Percentiles rank a stretch among this genome's conserved stretches.
Evolutionary conservation across 495 filamentous ascomycete genomes (phyloP).

Genomic region (Mytilinidion resinicola): DNA sequence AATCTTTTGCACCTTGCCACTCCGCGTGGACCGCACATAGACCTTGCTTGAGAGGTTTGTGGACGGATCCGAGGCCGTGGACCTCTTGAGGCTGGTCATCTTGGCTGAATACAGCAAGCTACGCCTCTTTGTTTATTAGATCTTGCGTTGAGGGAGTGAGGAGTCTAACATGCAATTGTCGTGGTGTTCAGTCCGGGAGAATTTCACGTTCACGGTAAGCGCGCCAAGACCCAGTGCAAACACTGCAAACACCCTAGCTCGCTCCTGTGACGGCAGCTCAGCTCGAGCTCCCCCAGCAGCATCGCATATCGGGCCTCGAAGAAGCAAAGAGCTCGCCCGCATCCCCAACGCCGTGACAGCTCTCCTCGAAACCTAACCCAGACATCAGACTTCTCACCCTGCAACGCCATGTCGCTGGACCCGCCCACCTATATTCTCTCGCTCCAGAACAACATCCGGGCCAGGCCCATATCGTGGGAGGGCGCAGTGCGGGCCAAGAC

Average conservation of each 20-base stretch:
- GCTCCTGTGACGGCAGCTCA: no score
- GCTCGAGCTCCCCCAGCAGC: no score
- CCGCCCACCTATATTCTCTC: constrained; percentile 84
- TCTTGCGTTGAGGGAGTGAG: no score
- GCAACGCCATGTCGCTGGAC: constrained; percentile 70
- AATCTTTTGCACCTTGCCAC: constrained; percentile 97
- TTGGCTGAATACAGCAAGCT: constrained; percentile 20
- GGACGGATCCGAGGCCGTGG: constrained; percentile 58
- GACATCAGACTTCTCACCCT: background rate
- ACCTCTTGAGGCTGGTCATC: constrained; percentile 89
- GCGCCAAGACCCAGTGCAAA: constrained; percentile 15
- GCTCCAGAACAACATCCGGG: constrained; percentile 90
- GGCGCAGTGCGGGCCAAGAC: constrained; percentile 89
- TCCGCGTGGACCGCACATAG: constrained; percentile 86
- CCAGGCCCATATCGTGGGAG: constrained; percentile 94
- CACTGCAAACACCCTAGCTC: constrained; percentile 1
- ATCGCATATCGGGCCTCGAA: background rate
- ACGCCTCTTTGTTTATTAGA: no score
- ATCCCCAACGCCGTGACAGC: background rate
- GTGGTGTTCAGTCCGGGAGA: background rate
- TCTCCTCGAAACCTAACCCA: background rate
- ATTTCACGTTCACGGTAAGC: no score
- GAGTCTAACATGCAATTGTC: background rate
- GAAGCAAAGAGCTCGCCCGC: constrained; percentile 1
- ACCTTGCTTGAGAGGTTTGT: constrained; percentile 87